Evolutionary conservation across 495 filamentous ascomycete genomes (phyloP), one percentile per base, ranked within the genome.

Genomic region (Trichocladium antarcticum): DNA sequence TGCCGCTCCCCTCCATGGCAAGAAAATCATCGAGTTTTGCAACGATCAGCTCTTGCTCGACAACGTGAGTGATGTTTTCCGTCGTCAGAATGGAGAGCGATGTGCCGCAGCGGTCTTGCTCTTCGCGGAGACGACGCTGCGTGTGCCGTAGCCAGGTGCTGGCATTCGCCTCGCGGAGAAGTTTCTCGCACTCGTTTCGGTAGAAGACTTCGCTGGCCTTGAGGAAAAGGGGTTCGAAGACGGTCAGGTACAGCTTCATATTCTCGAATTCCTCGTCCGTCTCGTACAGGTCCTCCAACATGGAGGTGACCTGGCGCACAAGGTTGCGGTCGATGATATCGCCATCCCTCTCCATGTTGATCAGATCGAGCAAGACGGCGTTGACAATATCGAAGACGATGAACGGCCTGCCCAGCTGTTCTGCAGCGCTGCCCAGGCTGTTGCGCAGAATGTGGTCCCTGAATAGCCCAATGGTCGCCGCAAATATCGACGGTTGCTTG

Each of bases 241-340:
- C 73, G 3, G 81, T 83, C 19, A 89, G 60, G 59, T 99, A 99
- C 0, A 99, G 75, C 59, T 85, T 90, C 15, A 84, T 74, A 24
- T 82, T 75, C 42, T 82, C 77, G 14, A 80, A 76, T 56, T 93
- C 88, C 1, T 76, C 73, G 29, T 84, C 74, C 0, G 80, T 84
- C 60, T 93, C 86, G 60, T 94, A 93, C 0, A 99, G 75, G 27
- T 79, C 79, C 61, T 97, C 92, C 3, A 99, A 72, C 89, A 97
- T 96, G 53, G 86, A 81, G 1, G 88, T 75, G 62, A 85, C 88
- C 22, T 85, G 81, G 53, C 87, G 83, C 37, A 97, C 78, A 7
- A 95, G 71, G 21, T 78, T 75, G 54, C 83, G 83, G 61, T 97
- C 83, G 50, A 97, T 89, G 9, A 88, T 79, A 53, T 97, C 88